A percentile compares a stretch with the other conserved stretches of the same genome.
phyloP scores from a whole-genome alignment of 2,329 filamentous ascomycete genomes.

The Trichophyton benhamiae region DNA sequence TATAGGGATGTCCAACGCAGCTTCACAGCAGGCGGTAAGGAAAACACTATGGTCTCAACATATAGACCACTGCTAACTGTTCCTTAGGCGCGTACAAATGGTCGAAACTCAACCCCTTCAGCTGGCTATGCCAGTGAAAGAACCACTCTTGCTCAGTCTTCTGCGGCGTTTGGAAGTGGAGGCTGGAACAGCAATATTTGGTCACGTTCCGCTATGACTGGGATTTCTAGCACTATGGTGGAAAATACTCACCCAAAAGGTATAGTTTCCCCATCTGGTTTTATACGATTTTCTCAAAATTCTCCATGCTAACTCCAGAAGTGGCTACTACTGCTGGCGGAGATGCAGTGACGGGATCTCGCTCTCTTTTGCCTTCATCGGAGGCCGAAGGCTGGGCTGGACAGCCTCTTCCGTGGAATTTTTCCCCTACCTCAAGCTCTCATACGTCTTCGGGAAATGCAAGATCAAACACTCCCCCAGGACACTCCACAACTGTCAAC shows the following conservation, averaged over 20 bases:
- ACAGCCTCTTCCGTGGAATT: constrained; percentile 42
- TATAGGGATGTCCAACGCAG: constrained; percentile 27
- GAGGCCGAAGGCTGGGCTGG: constrained; percentile 53
- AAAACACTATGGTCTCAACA: neutral
- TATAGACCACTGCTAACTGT: neutral
- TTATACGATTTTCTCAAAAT: neutral
- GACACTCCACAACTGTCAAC: neutral
- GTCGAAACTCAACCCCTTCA: constrained; percentile 28
- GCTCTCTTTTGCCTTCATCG: constrained; percentile 55
- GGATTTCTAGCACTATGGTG: neutral
- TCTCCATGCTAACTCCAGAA: neutral
- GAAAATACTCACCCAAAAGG: neutral
- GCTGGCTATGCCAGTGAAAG: constrained; percentile 23
- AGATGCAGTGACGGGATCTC: constrained; percentile 42
- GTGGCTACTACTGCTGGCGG: neutral
- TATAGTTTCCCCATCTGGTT: neutral
- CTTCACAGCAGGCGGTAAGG: constrained; percentile 29
- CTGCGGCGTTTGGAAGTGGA: constrained; percentile 33
- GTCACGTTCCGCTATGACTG: constrained; percentile 28
- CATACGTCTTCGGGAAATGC: neutral
- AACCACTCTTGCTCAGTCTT: constrained; percentile 26
- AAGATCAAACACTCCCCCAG: neutral
- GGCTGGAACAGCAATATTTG: constrained; percentile 42
- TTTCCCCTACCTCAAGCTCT: neutral
- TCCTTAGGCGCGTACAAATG: constrained; percentile 20